Conservation (phyloP, 768 basidiomycete species). For the Mrakia blollopis region DNA sequence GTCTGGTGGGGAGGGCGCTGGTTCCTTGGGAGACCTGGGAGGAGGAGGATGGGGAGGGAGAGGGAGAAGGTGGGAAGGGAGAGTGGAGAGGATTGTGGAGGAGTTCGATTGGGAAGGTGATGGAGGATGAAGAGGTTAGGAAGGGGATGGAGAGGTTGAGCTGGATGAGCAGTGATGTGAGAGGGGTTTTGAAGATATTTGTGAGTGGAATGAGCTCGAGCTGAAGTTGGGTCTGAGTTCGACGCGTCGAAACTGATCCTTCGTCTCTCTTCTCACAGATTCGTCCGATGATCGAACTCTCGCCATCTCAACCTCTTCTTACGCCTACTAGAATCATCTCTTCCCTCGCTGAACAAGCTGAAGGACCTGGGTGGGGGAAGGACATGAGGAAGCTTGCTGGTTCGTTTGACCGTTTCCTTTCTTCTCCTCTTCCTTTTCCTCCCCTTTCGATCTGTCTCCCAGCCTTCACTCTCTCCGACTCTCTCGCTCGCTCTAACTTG, state of each 20-base stretch:
- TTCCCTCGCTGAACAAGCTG: conserved; percentile 55
- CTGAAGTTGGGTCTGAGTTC: neutral
- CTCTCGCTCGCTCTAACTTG: neutral
- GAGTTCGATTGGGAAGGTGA: conserved; percentile 3
- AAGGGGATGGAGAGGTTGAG: conserved; percentile 14
- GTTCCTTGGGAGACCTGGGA: conserved; percentile 19
- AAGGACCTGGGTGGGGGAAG: conserved; percentile 49
- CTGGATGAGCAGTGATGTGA: conserved; percentile 5
- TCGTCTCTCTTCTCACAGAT: conserved; percentile 56
- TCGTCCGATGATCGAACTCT: conserved; percentile 43
- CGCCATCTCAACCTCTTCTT: conserved; percentile 55
- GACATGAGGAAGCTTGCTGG: conserved; percentile 39
- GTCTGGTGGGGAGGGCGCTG: conserved; percentile 3
- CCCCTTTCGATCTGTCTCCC: neutral
- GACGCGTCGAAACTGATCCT: conserved; percentile 44
- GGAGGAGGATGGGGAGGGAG: conserved; percentile 46
- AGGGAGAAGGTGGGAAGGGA: neutral
- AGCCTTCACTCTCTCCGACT: neutral
- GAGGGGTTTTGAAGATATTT: neutral
- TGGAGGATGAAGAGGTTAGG: conserved; percentile 7
- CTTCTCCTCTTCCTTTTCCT: neutral
- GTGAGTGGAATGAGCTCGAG: conserved; percentile 1
- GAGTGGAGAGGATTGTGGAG: conserved; percentile 21
- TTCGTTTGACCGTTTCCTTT: conserved; percentile 44
- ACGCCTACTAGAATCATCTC: conserved; percentile 49